These are phyloP conservation scores for Populus hybrid DNA, from an alignment of 441 rosid species.

Conservation along the genomic window DNA sequence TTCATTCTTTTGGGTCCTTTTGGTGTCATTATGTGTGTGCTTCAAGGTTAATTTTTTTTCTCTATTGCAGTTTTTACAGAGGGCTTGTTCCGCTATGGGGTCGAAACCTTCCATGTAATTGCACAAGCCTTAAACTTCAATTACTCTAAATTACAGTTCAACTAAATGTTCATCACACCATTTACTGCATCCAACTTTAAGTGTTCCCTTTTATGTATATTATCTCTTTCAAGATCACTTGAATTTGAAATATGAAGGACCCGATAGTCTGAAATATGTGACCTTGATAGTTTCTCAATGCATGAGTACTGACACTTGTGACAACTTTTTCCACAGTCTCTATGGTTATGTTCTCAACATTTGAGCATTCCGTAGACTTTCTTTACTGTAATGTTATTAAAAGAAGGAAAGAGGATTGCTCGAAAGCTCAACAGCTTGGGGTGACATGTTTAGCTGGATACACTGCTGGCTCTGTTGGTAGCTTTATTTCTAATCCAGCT, in stretches of 20 bases:
- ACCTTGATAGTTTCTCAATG: neutral
- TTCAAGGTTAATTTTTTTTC: conserved; percentile 10
- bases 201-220: neutral
- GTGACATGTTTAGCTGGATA: conserved; percentile 85
- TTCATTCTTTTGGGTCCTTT: neutral
- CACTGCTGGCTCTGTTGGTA: conserved; percentile 73
- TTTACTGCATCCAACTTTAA: neutral
- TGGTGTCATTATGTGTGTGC: neutral
- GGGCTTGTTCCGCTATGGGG: conserved; percentile 67
- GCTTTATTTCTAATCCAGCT: conserved; percentile 73
- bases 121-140: conserved; percentile 24
- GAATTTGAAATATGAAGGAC: neutral
- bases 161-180: neutral
- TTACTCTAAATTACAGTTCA: neutral
- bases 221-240: neutral
- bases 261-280: neutral
- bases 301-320: conserved; percentile 3
- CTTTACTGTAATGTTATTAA: conserved; percentile 44
- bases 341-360: conserved; percentile 80
- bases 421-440: conserved; percentile 67
- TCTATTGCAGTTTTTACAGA: conserved; percentile 52
- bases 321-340: conserved; percentile 43
- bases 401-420: conserved; percentile 67
- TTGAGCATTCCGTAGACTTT: conserved; percentile 71
- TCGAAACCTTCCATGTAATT: conserved; percentile 68